Evolutionary conservation across 495 filamentous ascomycete species (phyloP).

Genomic region (Penicillium pancosmium): DNA sequence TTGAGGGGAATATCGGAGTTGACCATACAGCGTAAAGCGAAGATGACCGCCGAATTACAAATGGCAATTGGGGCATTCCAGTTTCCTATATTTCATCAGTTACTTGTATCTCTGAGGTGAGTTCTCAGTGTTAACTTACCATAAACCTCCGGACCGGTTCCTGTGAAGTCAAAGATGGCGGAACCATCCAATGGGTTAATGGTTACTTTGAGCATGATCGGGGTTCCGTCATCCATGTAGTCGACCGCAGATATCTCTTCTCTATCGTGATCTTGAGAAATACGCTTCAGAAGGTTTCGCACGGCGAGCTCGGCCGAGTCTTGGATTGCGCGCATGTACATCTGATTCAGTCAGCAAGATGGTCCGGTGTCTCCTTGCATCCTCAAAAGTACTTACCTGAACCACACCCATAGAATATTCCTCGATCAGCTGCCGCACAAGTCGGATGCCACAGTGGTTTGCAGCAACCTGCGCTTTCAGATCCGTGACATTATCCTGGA

Average conservation of each 20-base stretch:
- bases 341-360: not conserved
- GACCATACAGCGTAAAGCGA: slow-evolving; percentile 85
- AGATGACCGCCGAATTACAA: slow-evolving; percentile 64
- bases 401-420: slow-evolving; percentile 91
- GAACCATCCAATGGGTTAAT: slow-evolving; percentile 82
- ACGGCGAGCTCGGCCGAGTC: slow-evolving; percentile 82
- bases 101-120: not conserved
- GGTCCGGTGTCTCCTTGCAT: not conserved
- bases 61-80: slow-evolving; percentile 89
- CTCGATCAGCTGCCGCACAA: slow-evolving; percentile 76
- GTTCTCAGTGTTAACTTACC: slow-evolving; percentile 31
- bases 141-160: slow-evolving; percentile 84
- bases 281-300: slow-evolving; percentile 69
- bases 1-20: slow-evolving; percentile 90
- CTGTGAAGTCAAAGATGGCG: slow-evolving; percentile 83
- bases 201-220: slow-evolving; percentile 74
- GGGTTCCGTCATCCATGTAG: slow-evolving; percentile 90
- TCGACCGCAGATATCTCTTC: slow-evolving; percentile 59
- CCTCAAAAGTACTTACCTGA: slow-evolving; percentile 51
- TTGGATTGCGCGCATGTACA: slow-evolving; percentile 88
- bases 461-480: slow-evolving; percentile 90
- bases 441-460: slow-evolving; percentile 92
- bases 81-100: slow-evolving; percentile 50
- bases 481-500: slow-evolving; percentile 91
- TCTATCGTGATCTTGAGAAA: not conserved